These are phyloP conservation scores for Aspergillus unguis DNA, from an alignment of 2,329 filamentous ascomycete genomes.

Conservation along the genomic window DNA sequence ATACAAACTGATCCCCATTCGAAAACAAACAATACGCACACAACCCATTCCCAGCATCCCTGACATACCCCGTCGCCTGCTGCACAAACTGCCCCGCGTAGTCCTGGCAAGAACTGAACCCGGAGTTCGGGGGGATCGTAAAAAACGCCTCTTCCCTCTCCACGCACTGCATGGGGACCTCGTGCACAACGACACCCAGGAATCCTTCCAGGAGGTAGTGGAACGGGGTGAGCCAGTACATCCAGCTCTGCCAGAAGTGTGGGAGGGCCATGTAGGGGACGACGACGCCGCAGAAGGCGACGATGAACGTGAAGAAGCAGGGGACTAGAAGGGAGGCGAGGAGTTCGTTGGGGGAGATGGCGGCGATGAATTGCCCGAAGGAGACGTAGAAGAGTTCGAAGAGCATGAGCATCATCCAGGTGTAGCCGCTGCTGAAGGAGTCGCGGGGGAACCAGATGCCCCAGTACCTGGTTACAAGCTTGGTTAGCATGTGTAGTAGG, in stretches of 20 bases:
- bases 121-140: conserved; percentile 49
- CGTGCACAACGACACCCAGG: conserved; percentile 54
- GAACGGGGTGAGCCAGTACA: conserved; percentile 68
- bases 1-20: conserved; percentile 59
- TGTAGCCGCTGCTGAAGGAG: conserved; percentile 59
- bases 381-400: conserved; percentile 65
- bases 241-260: conserved; percentile 63
- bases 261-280: conserved; percentile 64
- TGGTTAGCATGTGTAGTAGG: not conserved
- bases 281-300: conserved; percentile 72
- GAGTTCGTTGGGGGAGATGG: conserved; percentile 64
- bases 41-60: conserved; percentile 51
- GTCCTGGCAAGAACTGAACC: conserved; percentile 54
- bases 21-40: conserved; percentile 65
- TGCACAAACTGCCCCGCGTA: conserved; percentile 56
- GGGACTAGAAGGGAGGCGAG: conserved; percentile 65
- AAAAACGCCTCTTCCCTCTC: conserved; percentile 60
- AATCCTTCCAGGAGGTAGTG: conserved; percentile 64
- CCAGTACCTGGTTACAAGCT: conserved; percentile 46
- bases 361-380: conserved; percentile 65
- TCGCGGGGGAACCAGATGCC: conserved; percentile 52
- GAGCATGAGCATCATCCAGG: conserved; percentile 62
- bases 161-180: conserved; percentile 55
- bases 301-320: conserved; percentile 65
- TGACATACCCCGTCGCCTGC: conserved; percentile 60